These are phyloP conservation scores for Rhodotorula diobovata DNA, from an alignment of 768 basidiomycete genomes.

Conservation along the genomic window DNA sequence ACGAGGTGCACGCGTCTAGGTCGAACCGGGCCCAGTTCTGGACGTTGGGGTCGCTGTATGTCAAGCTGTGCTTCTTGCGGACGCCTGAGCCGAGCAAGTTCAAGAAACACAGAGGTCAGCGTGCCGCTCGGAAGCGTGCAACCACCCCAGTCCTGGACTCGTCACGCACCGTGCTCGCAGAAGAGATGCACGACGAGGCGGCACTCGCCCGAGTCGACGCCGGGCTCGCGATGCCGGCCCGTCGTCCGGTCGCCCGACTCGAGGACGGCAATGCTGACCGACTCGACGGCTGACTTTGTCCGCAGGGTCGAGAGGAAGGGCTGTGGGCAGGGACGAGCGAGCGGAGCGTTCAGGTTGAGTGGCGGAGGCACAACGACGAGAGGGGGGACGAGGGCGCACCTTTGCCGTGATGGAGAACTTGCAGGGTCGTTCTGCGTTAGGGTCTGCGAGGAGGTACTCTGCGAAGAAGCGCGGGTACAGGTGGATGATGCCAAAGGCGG, in stretches of 20 bases:
- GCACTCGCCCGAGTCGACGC: constrained; percentile 21
- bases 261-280: neutral
- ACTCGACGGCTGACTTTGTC: constrained; percentile 27
- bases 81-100: constrained; percentile 10
- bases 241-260: neutral
- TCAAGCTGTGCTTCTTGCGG: constrained; percentile 36
- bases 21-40: constrained; percentile 29
- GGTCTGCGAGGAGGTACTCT: constrained; percentile 3
- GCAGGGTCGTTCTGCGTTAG: neutral
- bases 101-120: neutral
- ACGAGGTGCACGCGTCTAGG: neutral
- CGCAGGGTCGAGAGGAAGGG: constrained; percentile 25
- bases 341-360: neutral
- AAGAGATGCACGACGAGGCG: constrained; percentile 25
- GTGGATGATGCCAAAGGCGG: constrained; percentile 30
- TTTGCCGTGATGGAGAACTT: constrained; percentile 30
- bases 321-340: neutral
- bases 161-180: constrained; percentile 32
- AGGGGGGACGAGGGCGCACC: neutral
- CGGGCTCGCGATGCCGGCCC: neutral
- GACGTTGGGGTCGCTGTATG: constrained; percentile 25
- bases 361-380: too few relatives aligned
- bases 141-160: neutral
- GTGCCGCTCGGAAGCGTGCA: neutral
- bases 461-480: constrained; percentile 31